phyloP scores from a whole-genome alignment of 495 filamentous ascomycete genomes.

The Achaetomiella virescens region DNA sequence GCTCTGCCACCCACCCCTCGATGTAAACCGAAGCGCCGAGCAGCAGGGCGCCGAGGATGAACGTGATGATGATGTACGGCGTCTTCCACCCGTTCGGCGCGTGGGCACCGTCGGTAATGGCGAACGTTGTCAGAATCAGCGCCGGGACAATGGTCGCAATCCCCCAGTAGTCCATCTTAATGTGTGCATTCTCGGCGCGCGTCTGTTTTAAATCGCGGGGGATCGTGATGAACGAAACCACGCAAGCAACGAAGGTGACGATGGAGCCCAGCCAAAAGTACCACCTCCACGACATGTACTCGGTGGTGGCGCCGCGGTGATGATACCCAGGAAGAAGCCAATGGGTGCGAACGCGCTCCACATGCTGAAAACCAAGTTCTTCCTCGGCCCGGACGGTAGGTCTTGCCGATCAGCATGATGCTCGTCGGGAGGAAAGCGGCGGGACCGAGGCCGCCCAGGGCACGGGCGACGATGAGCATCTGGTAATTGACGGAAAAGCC shows the following conservation, averaged over 20 bases:
- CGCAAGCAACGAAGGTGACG: constrained; percentile 37
- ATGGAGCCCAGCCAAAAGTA: constrained; percentile 74
- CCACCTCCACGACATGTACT: constrained; percentile 64
- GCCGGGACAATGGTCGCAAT: constrained; percentile 57
- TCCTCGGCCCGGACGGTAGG: constrained; percentile 80
- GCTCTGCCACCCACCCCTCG: constrained; percentile 66
- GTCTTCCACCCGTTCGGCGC: constrained; percentile 65
- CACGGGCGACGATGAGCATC: constrained; percentile 71
- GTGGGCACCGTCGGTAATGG: constrained; percentile 68
- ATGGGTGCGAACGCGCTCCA: constrained; percentile 73
- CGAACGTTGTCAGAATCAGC: constrained; percentile 66
- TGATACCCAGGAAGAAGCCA: constrained; percentile 78
- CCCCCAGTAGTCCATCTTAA: constrained; percentile 53
- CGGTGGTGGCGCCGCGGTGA: constrained; percentile 63
- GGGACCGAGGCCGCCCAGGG: constrained; percentile 71
- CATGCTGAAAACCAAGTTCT: constrained; percentile 77
- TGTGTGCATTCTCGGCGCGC: constrained; percentile 31
- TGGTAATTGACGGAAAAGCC: constrained; percentile 64
- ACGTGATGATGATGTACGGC: constrained; percentile 61
- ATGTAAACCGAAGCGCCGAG: constrained; percentile 59
- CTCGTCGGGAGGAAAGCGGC: constrained; percentile 73
- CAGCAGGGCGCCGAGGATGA: constrained; percentile 53
- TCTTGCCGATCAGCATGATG: constrained; percentile 72
- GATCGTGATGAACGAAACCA: constrained; percentile 57
- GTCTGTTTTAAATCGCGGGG: constrained; percentile 55